These are phyloP conservation scores for Cyclocybe cylindracea DNA, from an alignment of 768 basidiomycete species.

Conservation along the genomic window DNA sequence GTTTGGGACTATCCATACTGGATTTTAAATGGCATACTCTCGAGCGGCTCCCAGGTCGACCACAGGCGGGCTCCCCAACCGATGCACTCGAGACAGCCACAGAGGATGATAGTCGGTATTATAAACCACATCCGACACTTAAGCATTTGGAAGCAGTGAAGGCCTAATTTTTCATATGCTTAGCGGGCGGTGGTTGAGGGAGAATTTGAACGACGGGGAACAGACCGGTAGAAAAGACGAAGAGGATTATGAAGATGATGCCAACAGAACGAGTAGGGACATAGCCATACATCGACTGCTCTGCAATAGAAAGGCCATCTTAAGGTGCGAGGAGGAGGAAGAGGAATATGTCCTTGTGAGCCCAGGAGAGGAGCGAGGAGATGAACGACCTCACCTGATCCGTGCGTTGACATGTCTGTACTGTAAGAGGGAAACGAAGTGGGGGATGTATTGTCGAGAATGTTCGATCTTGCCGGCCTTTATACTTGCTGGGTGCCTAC, in stretches of 20 bases:
- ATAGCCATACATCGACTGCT: conserved; percentile 3
- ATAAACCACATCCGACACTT: conserved; percentile 20
- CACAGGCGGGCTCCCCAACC: conserved; percentile 22
- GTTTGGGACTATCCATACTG: conserved; percentile 12
- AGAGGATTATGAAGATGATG: conserved; percentile 3
- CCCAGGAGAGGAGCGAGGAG: no score
- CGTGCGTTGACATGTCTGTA: no score
- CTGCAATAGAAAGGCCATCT: no score
- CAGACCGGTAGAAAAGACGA: conserved; percentile 1
- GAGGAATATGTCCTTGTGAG: no score
- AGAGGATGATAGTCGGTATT: conserved; percentile 13
- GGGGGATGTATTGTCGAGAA: no score
- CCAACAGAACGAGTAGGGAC: conserved; percentile 1
- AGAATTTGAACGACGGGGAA: neutral
- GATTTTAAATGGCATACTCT: conserved; percentile 13
- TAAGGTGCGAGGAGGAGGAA: no score
- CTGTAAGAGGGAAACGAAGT: no score
- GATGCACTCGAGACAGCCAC: conserved; percentile 20
- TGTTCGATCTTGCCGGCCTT: no score
- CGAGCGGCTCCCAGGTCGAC: conserved; percentile 13
- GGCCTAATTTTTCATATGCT: neutral
- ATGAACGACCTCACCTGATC: no score
- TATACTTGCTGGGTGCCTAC: no score
- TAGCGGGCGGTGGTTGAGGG: neutral
- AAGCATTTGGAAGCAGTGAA: conserved; percentile 14